A percentile compares a stretch with the other conserved stretches of the same genome.
Evolutionary conservation across 2,329 filamentous ascomycete genomes (phyloP).

Genomic region (Claviceps spartinae): DNA sequence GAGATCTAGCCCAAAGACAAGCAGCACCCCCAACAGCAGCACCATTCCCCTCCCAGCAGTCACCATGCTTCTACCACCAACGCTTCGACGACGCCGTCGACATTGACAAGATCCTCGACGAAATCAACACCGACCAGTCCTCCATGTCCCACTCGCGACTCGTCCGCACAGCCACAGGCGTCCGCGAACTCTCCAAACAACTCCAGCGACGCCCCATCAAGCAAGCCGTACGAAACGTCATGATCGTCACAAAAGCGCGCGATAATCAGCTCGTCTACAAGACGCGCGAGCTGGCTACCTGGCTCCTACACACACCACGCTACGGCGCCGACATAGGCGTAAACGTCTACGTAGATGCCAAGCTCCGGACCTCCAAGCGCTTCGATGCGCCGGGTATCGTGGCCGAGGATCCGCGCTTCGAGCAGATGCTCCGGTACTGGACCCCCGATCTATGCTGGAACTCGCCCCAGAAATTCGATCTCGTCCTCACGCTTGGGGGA

Average conservation of each 20-base stretch:
- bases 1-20: slow-evolving; percentile 34
- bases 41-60: slow-evolving; percentile 44
- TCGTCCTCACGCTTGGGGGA: slow-evolving; percentile 77
- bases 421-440: slow-evolving; percentile 86
- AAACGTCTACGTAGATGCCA: slow-evolving; percentile 96
- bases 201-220: slow-evolving; percentile 84
- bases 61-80: slow-evolving; percentile 95
- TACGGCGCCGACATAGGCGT: slow-evolving; percentile 85
- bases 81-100: slow-evolving; percentile 94
- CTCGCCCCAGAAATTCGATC: slow-evolving; percentile 85
- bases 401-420: slow-evolving; percentile 60
- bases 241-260: slow-evolving; percentile 97
- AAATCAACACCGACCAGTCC: slow-evolving; percentile 74
- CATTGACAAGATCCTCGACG: slow-evolving; percentile 85
- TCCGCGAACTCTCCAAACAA: slow-evolving; percentile 91
- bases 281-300: slow-evolving; percentile 75
- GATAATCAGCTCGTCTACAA: slow-evolving; percentile 86
- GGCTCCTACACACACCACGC: slow-evolving; percentile 77
- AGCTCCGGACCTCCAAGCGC: slow-evolving; percentile 74
- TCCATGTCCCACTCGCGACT: slow-evolving; percentile 82
- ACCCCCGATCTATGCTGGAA: slow-evolving; percentile 91
- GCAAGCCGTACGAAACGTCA: slow-evolving; percentile 81
- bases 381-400: slow-evolving; percentile 67
- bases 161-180: slow-evolving; percentile 87
- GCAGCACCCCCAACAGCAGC: slow-evolving; percentile 29